Evolutionary conservation across 306 rosid genomes (phyloP).

Genomic region (Alnus glutinosa): DNA sequence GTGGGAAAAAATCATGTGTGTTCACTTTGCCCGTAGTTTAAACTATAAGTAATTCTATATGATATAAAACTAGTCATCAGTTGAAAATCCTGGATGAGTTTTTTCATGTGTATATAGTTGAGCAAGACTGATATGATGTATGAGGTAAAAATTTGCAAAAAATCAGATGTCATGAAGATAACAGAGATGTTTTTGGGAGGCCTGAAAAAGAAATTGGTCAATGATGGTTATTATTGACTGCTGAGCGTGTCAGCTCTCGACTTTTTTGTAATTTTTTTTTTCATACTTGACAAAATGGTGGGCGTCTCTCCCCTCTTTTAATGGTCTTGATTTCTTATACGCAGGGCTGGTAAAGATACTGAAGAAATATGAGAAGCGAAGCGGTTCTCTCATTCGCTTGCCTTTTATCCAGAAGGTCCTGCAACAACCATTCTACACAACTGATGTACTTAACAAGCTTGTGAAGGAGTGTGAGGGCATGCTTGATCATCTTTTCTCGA

Average conservation of each 20-base stretch:
- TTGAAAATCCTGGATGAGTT: too few species aligned
- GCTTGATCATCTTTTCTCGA: conserved; percentile 61
- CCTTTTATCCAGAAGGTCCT: conserved; percentile 78
- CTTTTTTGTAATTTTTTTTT: not conserved
- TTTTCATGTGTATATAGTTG: too few species aligned
- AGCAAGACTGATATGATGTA: not conserved
- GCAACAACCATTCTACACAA: conserved; percentile 81
- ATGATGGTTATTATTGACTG: not conserved
- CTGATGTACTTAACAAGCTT: conserved; percentile 68
- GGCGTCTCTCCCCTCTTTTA: not conserved
- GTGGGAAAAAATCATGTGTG: too few species aligned
- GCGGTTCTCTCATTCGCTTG: conserved; percentile 65
- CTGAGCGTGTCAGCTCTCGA: not conserved
- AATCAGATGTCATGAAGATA: not conserved
- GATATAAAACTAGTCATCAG: too few species aligned
- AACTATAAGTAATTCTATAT: too few species aligned
- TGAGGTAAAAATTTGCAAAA: not conserved
- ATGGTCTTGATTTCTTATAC: not conserved
- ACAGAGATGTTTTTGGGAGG: not conserved
- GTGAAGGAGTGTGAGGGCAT: conserved; percentile 75
- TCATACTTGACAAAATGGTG: not conserved
- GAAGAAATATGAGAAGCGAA: conserved; percentile 88
- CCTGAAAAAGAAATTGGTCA: not conserved
- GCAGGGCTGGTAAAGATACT: conserved; percentile 80
- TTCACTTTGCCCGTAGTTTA: too few species aligned